A percentile compares a stretch with the other conserved stretches of the same genome.
Conservation (phyloP, 2,329 filamentous ascomycete genomes). For the Anthostomella pinea region DNA sequence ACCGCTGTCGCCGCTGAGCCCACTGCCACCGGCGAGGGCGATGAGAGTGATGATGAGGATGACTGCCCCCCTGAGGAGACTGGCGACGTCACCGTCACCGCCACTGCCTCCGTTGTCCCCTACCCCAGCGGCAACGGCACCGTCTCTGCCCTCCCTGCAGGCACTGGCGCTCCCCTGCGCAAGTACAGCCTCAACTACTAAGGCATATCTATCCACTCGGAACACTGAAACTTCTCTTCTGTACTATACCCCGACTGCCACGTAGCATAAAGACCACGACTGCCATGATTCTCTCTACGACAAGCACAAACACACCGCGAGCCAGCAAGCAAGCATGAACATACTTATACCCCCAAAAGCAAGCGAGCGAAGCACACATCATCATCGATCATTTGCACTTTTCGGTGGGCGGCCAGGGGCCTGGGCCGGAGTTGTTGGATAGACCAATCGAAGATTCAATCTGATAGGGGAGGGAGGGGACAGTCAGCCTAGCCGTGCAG, state of each 20-base stretch:
- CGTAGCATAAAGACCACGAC: not conserved
- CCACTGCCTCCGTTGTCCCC: slow-evolving; percentile 34
- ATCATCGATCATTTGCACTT: not conserved
- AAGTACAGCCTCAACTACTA: slow-evolving; percentile 15
- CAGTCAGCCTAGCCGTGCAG: too few species aligned
- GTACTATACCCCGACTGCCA: not conserved
- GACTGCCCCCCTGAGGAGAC: slow-evolving; percentile 24
- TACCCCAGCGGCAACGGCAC: slow-evolving; percentile 39
- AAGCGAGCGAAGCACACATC: not conserved
- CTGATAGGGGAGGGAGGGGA: too few species aligned
- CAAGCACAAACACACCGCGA: too few species aligned
- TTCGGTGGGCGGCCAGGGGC: too few species aligned
- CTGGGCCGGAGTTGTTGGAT: too few species aligned
- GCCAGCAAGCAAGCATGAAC: not conserved
- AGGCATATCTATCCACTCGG: slow-evolving; percentile 4
- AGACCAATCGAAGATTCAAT: too few species aligned
- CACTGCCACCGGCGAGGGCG: slow-evolving; percentile 9
- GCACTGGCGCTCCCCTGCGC: slow-evolving; percentile 18
- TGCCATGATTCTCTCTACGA: slow-evolving; percentile 1
- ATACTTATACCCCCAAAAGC: not conserved
- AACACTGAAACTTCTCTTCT: slow-evolving; percentile 15
- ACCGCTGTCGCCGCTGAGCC: slow-evolving; percentile 7
- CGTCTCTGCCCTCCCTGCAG: slow-evolving; percentile 32
- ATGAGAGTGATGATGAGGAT: slow-evolving; percentile 13
- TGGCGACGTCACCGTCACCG: slow-evolving; percentile 33